A percentile compares a stretch with the other conserved stretches of the same genome.
These are phyloP conservation scores for Amorphotheca resinae DNA, from an alignment of 495 filamentous ascomycete species.

Conservation along the genomic window DNA sequence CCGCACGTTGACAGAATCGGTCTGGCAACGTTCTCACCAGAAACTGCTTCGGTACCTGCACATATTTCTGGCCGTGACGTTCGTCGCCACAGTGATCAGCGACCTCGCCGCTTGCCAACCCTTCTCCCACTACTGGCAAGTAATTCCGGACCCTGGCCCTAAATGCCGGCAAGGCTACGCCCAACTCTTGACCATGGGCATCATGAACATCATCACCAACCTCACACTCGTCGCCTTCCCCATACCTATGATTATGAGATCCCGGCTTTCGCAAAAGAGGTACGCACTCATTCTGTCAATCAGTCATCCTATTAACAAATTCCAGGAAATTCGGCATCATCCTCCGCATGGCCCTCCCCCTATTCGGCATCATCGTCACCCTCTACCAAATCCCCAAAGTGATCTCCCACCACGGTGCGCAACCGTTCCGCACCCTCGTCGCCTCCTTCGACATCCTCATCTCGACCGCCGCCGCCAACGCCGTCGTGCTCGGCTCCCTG, in stretches of 20 bases:
- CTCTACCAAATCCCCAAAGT: slow-evolving; percentile 54
- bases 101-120: slow-evolving; percentile 78
- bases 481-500: slow-evolving; percentile 70
- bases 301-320: background rate
- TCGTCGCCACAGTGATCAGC: slow-evolving; percentile 66
- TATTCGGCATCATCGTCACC: slow-evolving; percentile 7
- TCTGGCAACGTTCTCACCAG: slow-evolving; percentile 47
- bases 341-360: slow-evolving; percentile 12
- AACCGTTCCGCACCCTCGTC: slow-evolving; percentile 62
- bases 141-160: slow-evolving; percentile 78
- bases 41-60: slow-evolving; percentile 54
- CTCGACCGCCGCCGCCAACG: slow-evolving; percentile 62
- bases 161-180: slow-evolving; percentile 71
- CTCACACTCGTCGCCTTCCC: slow-evolving; percentile 75
- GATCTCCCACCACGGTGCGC: slow-evolving; percentile 43
- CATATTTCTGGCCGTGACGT: slow-evolving; percentile 62
- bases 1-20: slow-evolving; percentile 46
- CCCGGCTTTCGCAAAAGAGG: slow-evolving; percentile 51
- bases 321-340: slow-evolving; percentile 13
- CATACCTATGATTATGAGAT: slow-evolving; percentile 68
- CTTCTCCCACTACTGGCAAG: slow-evolving; percentile 81
- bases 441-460: slow-evolving; percentile 69
- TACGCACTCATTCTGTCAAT: slow-evolving; percentile 27
- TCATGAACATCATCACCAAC: slow-evolving; percentile 78
- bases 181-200: slow-evolving; percentile 76